A percentile compares a stretch with the other conserved stretches of the same genome.
Conservation (phyloP, 2,329 filamentous ascomycete genomes). For the Teratosphaeria pseudoeucalypti region DNA sequence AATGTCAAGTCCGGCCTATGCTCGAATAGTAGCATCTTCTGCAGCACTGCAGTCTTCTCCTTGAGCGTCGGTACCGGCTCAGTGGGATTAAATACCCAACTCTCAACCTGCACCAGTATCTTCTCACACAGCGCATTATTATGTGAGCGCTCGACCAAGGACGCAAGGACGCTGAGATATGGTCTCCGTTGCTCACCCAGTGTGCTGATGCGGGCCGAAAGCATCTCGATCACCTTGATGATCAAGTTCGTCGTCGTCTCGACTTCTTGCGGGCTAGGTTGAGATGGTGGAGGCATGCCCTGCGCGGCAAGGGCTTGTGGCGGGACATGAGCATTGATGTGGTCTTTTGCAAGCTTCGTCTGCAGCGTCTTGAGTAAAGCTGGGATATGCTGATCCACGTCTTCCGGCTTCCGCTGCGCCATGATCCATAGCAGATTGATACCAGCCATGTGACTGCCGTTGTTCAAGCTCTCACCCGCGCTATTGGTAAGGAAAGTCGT, state of each 20-base stretch:
- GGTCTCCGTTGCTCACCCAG: slow-evolving; percentile 83
- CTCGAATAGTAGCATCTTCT: slow-evolving; percentile 97
- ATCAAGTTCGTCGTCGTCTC: slow-evolving; percentile 86
- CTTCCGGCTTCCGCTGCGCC: slow-evolving; percentile 69
- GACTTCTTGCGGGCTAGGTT: slow-evolving; percentile 62
- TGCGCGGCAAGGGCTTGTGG: slow-evolving; percentile 41
- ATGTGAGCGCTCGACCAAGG: slow-evolving; percentile 87
- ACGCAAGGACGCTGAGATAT: slow-evolving; percentile 89
- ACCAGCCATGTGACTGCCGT: slow-evolving; percentile 70
- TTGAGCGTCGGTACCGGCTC: slow-evolving; percentile 96
- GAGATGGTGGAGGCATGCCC: slow-evolving; percentile 30
- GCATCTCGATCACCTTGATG: slow-evolving; percentile 88
- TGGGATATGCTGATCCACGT: slow-evolving; percentile 81
- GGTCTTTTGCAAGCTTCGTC: slow-evolving; percentile 82
- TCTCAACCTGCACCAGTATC: slow-evolving; percentile 85
- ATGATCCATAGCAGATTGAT: slow-evolving; percentile 92
- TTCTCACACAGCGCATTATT: slow-evolving; percentile 82
- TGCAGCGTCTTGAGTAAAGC: slow-evolving; percentile 90
- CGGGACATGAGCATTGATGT: slow-evolving; percentile 63
- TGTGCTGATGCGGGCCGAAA: slow-evolving; percentile 82
- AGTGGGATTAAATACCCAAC: slow-evolving; percentile 90
- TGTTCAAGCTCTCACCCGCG: slow-evolving; percentile 70
- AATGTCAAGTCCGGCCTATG: slow-evolving; percentile 71
- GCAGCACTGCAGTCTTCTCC: slow-evolving; percentile 96
- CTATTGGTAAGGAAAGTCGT: slow-evolving; percentile 74